Evolutionary conservation across 2,329 filamentous ascomycete genomes (phyloP), one percentile per base, ranked within the genome.

Genomic region (Aphanocladium album): DNA sequence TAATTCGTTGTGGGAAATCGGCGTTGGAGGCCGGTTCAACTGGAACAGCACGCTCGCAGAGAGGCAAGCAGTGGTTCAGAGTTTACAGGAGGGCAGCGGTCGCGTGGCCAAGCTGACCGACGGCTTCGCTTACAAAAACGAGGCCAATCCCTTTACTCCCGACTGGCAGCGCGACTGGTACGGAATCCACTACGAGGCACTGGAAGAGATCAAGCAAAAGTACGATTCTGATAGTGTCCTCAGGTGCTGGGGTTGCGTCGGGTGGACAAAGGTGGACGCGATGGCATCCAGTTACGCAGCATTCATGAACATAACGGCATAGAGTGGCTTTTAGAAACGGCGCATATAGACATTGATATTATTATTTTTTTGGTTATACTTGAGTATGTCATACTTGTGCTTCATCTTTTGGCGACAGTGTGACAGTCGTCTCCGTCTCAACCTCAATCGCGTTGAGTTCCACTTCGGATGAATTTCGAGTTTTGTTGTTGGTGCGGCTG

Each of bases 1-100:
- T 35, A 50, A 47, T 4, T 59, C 64, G n/a, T 47, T 65, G 17
- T 67, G 65, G 65, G 62, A 65, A 27, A 62, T 59, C 25, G 64
- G 64, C 37, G 23, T 60, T 35, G 43, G 59, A 16, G 51, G 55
- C 2, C 25, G 25, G 21, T 65, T 61, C 57, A 14, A 33, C 23
- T 65, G 64, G 64, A 65, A 65, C 53, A 57, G 62, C 30, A 65
- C 64, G 3, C 51, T 64, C 0, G 53, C 58, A 3, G 58, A 64
- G 45, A 60, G 64, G 30, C 27, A 35, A 2, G 53, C 46, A 3
- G 49, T 57, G 4, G 60, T 66, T 25, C 65, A 75, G 25, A 39
- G 27, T n/a, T 55, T 66, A 17, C 62, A 61, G 49, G 45, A 46
- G 19, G 50, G 60, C 14, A 64, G 60, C 19, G 55, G 53, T 11